phyloP scores from a whole-genome alignment of 2,329 filamentous ascomycete genomes.

The Alternaria brassicicola region DNA sequence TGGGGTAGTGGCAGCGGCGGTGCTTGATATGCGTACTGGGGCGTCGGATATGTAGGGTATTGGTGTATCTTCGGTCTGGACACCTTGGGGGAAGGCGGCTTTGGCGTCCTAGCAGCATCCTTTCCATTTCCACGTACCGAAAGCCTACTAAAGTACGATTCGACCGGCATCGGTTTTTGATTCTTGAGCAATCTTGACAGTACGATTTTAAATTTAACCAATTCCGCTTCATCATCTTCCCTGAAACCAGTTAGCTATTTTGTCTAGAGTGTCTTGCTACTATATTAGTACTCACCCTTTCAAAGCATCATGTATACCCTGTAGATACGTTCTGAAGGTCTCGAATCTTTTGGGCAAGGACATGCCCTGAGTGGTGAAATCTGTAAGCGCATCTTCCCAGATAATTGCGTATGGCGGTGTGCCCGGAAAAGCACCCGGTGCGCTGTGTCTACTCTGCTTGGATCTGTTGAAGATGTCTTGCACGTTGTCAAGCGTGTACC shows the following conservation, averaged over 20 bases:
- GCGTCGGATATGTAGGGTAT: slow-evolving; percentile 35
- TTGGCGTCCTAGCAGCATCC: slow-evolving; percentile 36
- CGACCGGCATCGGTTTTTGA: slow-evolving; percentile 44
- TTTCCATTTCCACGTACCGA: slow-evolving; percentile 29
- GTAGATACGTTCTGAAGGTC: slow-evolving; percentile 58
- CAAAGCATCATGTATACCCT: slow-evolving; percentile 51
- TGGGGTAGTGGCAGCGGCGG: slow-evolving; percentile 18
- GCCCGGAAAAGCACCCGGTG: slow-evolving; percentile 46
- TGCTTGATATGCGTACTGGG: slow-evolving; percentile 19
- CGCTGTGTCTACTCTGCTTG: slow-evolving; percentile 30
- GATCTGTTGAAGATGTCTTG: slow-evolving; percentile 50
- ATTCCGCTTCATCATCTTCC: slow-evolving; percentile 37
- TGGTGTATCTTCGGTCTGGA: slow-evolving; percentile 38
- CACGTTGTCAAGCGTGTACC: slow-evolving; percentile 59
- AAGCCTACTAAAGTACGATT: slow-evolving; percentile 42
- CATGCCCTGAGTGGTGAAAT: slow-evolving; percentile 56
- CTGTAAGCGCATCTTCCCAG: slow-evolving; percentile 58
- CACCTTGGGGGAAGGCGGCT: slow-evolving; percentile 31
- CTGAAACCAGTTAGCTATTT: slow-evolving; percentile 28
- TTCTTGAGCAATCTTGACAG: slow-evolving; percentile 44
- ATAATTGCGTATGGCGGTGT: slow-evolving; percentile 54
- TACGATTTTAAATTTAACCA: slow-evolving; percentile 34
- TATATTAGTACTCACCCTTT: slow-evolving; percentile 51
- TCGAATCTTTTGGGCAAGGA: slow-evolving; percentile 56
- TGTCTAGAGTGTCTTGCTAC: not conserved